Percentiles rank a stretch among this genome's conserved stretches.
Evolutionary conservation across 768 basidiomycete genomes (phyloP).

Genomic region (Tylopilus rubrobrunneus): DNA sequence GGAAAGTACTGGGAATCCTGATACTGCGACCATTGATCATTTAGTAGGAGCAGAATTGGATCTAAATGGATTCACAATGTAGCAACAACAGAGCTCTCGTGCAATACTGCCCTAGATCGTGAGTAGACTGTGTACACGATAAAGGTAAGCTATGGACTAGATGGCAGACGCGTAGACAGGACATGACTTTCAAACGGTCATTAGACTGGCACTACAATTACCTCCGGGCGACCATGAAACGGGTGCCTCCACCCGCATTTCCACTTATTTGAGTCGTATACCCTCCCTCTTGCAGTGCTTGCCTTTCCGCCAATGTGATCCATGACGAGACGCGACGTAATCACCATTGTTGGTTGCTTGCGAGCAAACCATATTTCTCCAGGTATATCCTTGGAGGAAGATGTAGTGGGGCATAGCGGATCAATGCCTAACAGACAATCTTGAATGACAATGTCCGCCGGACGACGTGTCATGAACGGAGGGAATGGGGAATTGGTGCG

Average conservation of each 20-base stretch:
- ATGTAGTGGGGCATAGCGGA: constrained; percentile 33
- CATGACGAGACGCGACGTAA: constrained; percentile 40
- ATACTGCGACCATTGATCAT: too few species aligned
- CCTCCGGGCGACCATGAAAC: constrained; percentile 37
- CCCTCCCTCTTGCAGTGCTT: constrained; percentile 33
- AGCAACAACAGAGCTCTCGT: too few species aligned
- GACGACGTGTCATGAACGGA: constrained; percentile 26
- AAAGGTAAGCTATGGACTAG: neutral
- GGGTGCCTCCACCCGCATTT: constrained; percentile 45
- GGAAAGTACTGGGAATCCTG: constrained; percentile 19
- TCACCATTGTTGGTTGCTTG: constrained; percentile 30
- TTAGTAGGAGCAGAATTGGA: too few species aligned
- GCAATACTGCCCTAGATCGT: too few species aligned
- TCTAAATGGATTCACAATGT: too few species aligned
- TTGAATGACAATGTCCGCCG: constrained; percentile 39
- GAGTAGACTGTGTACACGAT: too few species aligned
- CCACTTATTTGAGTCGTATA: constrained; percentile 34
- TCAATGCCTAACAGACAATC: constrained; percentile 40
- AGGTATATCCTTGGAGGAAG: neutral
- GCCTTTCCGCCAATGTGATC: constrained; percentile 39
- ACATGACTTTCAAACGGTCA: neutral
- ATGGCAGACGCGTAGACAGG: neutral
- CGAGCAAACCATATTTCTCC: constrained; percentile 7
- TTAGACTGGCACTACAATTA: constrained; percentile 33
- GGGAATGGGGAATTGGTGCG: constrained; percentile 26